Base-by-base conservation (phyloP, 1,139 yeast species). In the Geotrichum klebahnii region DNA sequence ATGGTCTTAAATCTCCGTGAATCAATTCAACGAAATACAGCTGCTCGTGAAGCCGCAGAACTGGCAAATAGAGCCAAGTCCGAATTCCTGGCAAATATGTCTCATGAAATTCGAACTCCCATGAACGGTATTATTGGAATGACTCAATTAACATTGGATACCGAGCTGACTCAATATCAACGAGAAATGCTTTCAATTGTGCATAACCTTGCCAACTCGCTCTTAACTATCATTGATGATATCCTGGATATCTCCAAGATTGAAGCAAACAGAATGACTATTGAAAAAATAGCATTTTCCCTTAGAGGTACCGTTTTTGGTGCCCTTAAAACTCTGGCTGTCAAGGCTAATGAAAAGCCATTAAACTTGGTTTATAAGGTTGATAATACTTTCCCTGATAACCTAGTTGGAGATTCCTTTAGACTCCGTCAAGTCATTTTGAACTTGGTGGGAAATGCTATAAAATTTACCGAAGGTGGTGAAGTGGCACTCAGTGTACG, bases 21-120 rank as follows among this genome's bases (percentile, higher is more conserved):
- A 65, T 84, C 94, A 1, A 86, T 87, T 67, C 95, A 87, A 68
- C 80, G 95, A 67, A 87, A 86, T 63, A 86, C 96, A 0, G 94
- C 92, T 6, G 96, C 96, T 1, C 80, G 95, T 69, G 95, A 87
- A 67, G 96, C 95, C 34, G 96, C 96, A 39, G 95, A 87, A 63
- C 74, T 85, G 62, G 95, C 95, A 8, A 87, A 87, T 66, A 77
- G 86, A 60, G 89, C 95, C n/a, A 87, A 87, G 67, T 85, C 95
- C 3, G 96, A 87, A 66, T 87, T 87, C 65, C 75, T 87, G 69
- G 95, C 95, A 34, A 87, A 87, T 62, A 87, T 87, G 82, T 86
- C 95, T 3, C 96, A 87, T 70, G 96, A 87, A 68, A 84, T 87
- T 61, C 76, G 96, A 67, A 87, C 96, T 3, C 96, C 96, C 22